A percentile compares a stretch with the other conserved stretches of the same genome.
These are phyloP conservation scores for Phycomyces nitens DNA, from an alignment of 192 early-diverging fungal species.

Conservation along the genomic window DNA sequence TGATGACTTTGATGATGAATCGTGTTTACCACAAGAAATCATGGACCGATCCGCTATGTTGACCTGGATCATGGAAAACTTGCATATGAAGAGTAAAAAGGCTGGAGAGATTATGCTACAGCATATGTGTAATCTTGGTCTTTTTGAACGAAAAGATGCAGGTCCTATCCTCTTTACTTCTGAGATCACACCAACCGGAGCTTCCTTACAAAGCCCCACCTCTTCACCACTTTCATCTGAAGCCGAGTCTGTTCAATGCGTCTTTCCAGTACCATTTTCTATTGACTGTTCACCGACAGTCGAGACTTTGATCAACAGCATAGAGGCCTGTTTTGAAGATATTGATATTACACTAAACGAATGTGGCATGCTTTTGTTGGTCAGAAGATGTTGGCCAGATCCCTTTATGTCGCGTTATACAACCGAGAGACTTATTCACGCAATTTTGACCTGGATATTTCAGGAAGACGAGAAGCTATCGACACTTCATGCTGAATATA, in stretches of 20 bases:
- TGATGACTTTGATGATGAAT: constrained; percentile 6
- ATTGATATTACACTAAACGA: constrained; percentile 53
- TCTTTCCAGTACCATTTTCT: constrained; percentile 49
- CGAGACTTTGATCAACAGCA: constrained; percentile 47
- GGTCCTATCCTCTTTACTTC: constrained; percentile 32
- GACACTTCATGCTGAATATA: constrained; percentile 43
- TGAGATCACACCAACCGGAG: background rate
- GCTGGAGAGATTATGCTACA: constrained; percentile 41
- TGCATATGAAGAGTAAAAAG: constrained; percentile 36
- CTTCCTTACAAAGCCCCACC: background rate
- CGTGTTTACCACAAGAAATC: constrained; percentile 18
- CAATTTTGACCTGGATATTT: constrained; percentile 47
- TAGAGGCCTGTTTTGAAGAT: constrained; percentile 47
- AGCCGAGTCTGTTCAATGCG: constrained; percentile 29
- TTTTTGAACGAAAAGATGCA: constrained; percentile 52
- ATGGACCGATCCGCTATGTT: constrained; percentile 27
- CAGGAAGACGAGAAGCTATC: constrained; percentile 52
- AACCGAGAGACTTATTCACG: constrained; percentile 40
- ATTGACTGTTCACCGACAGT: constrained; percentile 51
- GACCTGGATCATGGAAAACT: constrained; percentile 35
- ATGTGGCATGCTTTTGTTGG: constrained; percentile 48
- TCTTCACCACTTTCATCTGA: background rate
- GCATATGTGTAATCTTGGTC: constrained; percentile 51
- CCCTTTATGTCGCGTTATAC: constrained; percentile 55
- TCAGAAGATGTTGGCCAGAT: constrained; percentile 54